Base-by-base conservation (phyloP, 2,329 filamentous ascomycete genomes). In the Botryotinia globosa region DNA sequence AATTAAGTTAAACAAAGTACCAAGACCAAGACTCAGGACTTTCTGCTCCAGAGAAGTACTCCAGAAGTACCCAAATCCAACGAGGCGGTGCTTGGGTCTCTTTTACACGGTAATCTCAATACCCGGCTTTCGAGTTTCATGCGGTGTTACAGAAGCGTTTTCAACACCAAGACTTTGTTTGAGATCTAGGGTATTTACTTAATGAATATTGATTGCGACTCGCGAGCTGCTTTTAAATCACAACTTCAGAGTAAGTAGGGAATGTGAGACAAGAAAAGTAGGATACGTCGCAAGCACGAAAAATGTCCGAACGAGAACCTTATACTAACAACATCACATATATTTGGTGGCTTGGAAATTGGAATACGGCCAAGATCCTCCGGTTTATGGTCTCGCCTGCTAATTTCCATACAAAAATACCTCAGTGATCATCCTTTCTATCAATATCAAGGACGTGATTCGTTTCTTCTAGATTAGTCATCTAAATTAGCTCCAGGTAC, bases 281-380 rank as follows among this genome's bases (percentile, higher is more conserved):
- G 51, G 51, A 56, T 56, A 56, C 51, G n/a, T 56, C n/a, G 51
- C 14, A 56, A 56, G n/a, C n/a, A 56, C 51, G 51, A 51, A 51
- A 14, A 25, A 56, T 18, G 51, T 29, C n/a, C 51, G n/a, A 29
- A 56, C 14, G 12, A 56, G 51, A 29, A 62, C 37, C 37, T 39
- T 62, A 39, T 39, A 62, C 6, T 54, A 67, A 54, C 14, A 66
- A 54, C 32, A 32, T 44, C 20, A 66, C 44, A 66, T 18, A 66
- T 66, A 66, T 54, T 66, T 12, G 45, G 34, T 67, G 64, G 64
- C 34, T 67, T 68, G 65, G 63, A 68, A 37, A 25, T 67, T 68
- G 65, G 63, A 68, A 37, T 67, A 42, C 64, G 45, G 32, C 44
- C 63, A 51, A 20, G 45, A 54, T 42, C 45, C 34, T 34, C 7